phyloP scores from a whole-genome alignment of 2,329 filamentous ascomycete species.

The Plectosphaerella sp. region DNA sequence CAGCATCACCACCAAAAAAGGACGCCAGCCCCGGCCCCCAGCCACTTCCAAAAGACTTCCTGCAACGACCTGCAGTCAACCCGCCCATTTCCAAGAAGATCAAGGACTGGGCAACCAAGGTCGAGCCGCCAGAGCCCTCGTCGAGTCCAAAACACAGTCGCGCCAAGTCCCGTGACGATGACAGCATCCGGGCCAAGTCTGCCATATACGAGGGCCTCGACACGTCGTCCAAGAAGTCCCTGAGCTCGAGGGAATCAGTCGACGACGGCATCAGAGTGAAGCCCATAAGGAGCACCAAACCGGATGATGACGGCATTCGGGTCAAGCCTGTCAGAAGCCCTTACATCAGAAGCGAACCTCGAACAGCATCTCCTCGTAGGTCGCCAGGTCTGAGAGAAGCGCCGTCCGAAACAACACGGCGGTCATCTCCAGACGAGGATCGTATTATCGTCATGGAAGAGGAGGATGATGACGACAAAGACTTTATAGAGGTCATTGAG shows the following conservation, averaged over 20 bases:
- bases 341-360: conserved; percentile 1
- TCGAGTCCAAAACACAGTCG: conserved; percentile 29
- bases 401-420: conserved; percentile 13
- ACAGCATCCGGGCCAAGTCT: conserved; percentile 21
- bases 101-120: conserved; percentile 55
- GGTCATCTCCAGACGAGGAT: conserved; percentile 19
- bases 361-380: no score
- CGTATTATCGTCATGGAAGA: conserved; percentile 21
- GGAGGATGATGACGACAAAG: conserved; percentile 17
- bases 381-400: no score
- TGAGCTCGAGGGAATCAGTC: conserved; percentile 23
- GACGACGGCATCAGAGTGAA: conserved; percentile 41
- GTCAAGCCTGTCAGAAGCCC: conserved; percentile 17
- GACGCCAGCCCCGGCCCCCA: conserved; percentile 24
- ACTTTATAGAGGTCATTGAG: conserved; percentile 27
- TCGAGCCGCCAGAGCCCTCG: conserved; percentile 42
- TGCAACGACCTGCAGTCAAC: conserved; percentile 47
- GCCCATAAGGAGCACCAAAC: conserved; percentile 27
- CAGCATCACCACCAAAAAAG: conserved; percentile 30
- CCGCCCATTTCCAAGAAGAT: conserved; percentile 56
- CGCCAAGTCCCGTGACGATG: conserved; percentile 26
- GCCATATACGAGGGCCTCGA: not conserved
- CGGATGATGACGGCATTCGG: conserved; percentile 27
- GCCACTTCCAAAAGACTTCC: conserved; percentile 56
- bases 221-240: not conserved